Evolutionary conservation across 352 stramenopile genomes (phyloP), one percentile per base, ranked within the genome.

Genomic region (Globisporangium apiculatum): DNA sequence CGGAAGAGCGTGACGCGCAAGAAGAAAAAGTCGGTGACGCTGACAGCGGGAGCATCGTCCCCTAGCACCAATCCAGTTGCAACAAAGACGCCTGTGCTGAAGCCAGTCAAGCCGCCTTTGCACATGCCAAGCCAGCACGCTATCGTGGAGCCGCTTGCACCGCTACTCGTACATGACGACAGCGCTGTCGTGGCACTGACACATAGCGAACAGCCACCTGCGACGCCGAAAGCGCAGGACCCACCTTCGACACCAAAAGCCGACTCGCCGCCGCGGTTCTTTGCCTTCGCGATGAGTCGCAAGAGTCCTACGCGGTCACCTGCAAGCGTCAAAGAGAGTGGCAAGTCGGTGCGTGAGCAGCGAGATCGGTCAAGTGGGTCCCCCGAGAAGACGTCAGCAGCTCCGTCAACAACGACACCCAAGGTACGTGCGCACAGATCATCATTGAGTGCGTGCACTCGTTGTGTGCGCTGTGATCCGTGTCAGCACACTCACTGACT

Each of bases 251-350:
- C 40, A 24, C 35, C 17, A 14, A 64, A 67, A 37, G 47, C 47
- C 5, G 61, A 65, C 12, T 67, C 61, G 14, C 51, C 60, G 1
- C 45, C 57, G 12, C 61, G 61, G 17, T 67, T 65, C 43, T 64
- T 58, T n/a, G 51, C n/a, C 6, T 54, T 62, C 9, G 40, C 51
- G 42, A 48, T 18, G 36, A n/a, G 10, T 7, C 37, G 46, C 12
- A 46, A 36, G 36, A 55, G 38, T 31, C 42, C 48, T 11, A 9
- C 17, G 35, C 37, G 42, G 14, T 18, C 15, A 24, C 17, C 46
- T 3, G 46, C 31, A 36, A 41, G 52, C 2, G n/a, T 10, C 11
- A 48, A 42, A 40, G 14, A 56, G 48, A 37, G 10, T 11, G 9
- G n/a, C 0, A 48, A 38, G 11, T 52, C 56, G 15, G 15, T 47